These are phyloP conservation scores for Flagelloscypha sp. DNA, from an alignment of 768 basidiomycete genomes.

Conservation along the genomic window DNA sequence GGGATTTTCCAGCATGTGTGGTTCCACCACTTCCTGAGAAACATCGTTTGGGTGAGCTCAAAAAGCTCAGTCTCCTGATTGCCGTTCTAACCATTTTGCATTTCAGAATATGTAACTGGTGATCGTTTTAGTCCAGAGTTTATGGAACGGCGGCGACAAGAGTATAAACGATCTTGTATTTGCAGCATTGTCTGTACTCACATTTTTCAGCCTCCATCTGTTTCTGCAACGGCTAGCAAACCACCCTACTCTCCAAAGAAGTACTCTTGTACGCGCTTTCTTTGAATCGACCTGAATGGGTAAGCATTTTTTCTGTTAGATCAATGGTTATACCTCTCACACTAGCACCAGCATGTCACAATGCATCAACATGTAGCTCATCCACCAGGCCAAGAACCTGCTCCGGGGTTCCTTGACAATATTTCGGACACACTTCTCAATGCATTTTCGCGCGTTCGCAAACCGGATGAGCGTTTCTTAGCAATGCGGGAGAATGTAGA, in stretches of 20 bases:
- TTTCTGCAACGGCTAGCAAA: conserved; percentile 87
- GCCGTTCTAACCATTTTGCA: conserved; percentile 1
- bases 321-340: conserved; percentile 5
- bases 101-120: conserved; percentile 89
- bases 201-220: conserved; percentile 64
- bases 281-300: conserved; percentile 99
- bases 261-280: conserved; percentile 87
- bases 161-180: conserved; percentile 42
- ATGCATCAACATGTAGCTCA: conserved; percentile 97
- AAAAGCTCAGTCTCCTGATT: background rate
- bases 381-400: conserved; percentile 77
- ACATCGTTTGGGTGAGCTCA: conserved; percentile 77
- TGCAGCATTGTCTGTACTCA: conserved; percentile 3
- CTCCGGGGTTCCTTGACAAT: conserved; percentile 82
- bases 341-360: conserved; percentile 65
- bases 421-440: conserved; percentile 94
- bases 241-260: conserved; percentile 90
- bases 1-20: conserved; percentile 96
- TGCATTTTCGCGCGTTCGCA: conserved; percentile 90
- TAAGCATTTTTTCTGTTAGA: conserved; percentile 25
- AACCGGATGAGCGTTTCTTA: conserved; percentile 94
- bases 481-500: conserved; percentile 88
- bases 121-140: conserved; percentile 97
- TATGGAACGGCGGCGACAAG: conserved; percentile 83
- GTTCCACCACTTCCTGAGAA: conserved; percentile 95